Evolutionary conservation across 768 basidiomycete genomes (phyloP), one percentile per base, ranked within the genome.

Genomic region (Panaeolus cyanescens): DNA sequence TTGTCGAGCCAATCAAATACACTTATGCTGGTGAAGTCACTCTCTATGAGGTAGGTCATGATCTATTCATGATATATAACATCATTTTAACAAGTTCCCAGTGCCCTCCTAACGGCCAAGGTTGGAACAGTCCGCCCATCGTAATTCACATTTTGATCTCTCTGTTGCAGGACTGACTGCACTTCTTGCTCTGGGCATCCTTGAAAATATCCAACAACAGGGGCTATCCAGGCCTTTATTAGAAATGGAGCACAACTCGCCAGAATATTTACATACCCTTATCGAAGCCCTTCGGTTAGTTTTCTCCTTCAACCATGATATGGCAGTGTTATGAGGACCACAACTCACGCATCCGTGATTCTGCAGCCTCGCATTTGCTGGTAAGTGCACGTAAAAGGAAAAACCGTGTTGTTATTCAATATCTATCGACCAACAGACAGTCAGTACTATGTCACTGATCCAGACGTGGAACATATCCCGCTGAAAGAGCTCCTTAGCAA

Each of bases 71-170:
- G 45, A 25, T 53, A 8, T 10, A 36, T 56, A 8, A 37, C 19
- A 57, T 53, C n/a, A 34, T 56, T n/a, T 55, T 34, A n/a, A n/a
- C n/a, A n/a, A n/a, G n/a, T 37, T 15, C 45, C 5, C 42, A 94
- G 93, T 96, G 95, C 68, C 96, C 96, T 7, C 96, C 96, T 0
- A 99, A 97, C 71, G 95, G 96, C 8, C 96, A 98, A 84, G 96
- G 96, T 50, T 42, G 8, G 39, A 42, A 42, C 1, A 8, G 22
- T 22, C 39, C 1, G 19, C 19, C 19, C 22, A n/a, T 42, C 19
- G 19, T 42, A 42, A 20, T 5, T 20, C 19, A 7, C 19, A 20
- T 20, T 8, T 20, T 22, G 19, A 9, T 20, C 3, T 7, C 9
- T 8, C 7, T 8, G 19, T 42, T 42, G 6, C 58, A 89, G 88